Base-by-base conservation (phyloP, 805 yeast species). In the Lachancea sp. region DNA sequence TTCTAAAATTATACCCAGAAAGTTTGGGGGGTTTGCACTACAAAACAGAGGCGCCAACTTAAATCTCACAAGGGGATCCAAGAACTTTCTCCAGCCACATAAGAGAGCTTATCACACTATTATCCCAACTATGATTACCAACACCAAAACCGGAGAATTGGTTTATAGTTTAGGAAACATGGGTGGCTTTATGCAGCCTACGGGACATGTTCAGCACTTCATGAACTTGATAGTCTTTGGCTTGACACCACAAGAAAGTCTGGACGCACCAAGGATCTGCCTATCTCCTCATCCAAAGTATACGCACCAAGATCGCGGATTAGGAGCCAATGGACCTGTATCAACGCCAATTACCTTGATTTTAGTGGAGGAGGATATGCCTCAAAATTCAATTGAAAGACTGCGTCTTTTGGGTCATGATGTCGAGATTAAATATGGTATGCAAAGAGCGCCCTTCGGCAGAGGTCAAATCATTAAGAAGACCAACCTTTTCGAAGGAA, bases 131-230 rank as follows among this genome's bases (percentile, higher is more conserved):
- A 72, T 84, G 79, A 73, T 84, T 22, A 84, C 94, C 11, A 34
- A 20, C 11, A 5, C 31, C 7, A 65, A 64, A 4, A 45, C 48
- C 2, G 44, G 42, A 3, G 74, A 73, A 20, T 60, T 84, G n/a
- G 78, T 70, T 52, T 87, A 88, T 1, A 64, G 80, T n/a, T 80
- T 71, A 50, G 92, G 90, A 36, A 83, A 81, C 45, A 83, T 83
- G 87, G 95, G 95, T 13, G 94, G 90, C 0, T 84, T 78, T 64
- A 83, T 80, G 67, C 95, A 85, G 58, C 94, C 94, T 2, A 86
- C 82, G 51, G 89, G 89, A 2, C 94, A 84, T 50, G 77, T 84
- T 5, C 90, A 83, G 57, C 89, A 82, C 26, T 79, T 75, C 28
- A 60, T 83, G 46, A 84, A 85, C 56, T 58, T 84, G 69, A 51